Conservation (phyloP, 176 grass and related monocot species). For the Tuctoria greenei region DNA sequence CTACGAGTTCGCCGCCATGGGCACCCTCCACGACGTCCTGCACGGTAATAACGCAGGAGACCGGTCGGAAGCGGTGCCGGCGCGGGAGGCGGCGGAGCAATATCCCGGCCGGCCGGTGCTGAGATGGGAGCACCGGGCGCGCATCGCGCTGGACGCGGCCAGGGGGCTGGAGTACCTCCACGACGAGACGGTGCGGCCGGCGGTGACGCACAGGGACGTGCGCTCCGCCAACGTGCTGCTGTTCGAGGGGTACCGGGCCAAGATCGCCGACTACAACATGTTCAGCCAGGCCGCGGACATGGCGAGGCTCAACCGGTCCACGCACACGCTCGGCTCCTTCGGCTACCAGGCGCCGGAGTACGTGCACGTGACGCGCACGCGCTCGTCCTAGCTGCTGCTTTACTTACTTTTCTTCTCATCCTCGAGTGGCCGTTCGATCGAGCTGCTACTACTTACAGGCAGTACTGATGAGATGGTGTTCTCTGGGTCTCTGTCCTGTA, state of each 20-base stretch:
- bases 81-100: background rate
- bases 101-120: constrained; percentile 33
- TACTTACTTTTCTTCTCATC: background rate
- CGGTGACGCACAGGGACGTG: constrained; percentile 59
- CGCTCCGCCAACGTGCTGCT: constrained; percentile 69
- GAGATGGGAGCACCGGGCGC: constrained; percentile 50
- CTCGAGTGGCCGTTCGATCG: background rate
- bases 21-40: constrained; percentile 58
- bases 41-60: constrained; percentile 32
- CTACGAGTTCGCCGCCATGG: constrained; percentile 58
- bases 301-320: constrained; percentile 53
- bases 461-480: background rate
- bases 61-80: background rate
- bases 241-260: constrained; percentile 52
- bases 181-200: constrained; percentile 49
- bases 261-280: constrained; percentile 75
- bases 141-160: constrained; percentile 63
- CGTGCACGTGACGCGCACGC: background rate
- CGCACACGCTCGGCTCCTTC: constrained; percentile 61
- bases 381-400: too few species aligned
- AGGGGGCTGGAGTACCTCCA: constrained; percentile 72
- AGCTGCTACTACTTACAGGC: background rate
- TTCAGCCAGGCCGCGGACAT: constrained; percentile 66
- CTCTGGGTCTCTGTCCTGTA: background rate
- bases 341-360: constrained; percentile 69